A percentile compares a stretch with the other conserved stretches of the same genome.
phyloP scores from a whole-genome alignment of 768 basidiomycete species.

The Coprinopsis strossmayeri region DNA sequence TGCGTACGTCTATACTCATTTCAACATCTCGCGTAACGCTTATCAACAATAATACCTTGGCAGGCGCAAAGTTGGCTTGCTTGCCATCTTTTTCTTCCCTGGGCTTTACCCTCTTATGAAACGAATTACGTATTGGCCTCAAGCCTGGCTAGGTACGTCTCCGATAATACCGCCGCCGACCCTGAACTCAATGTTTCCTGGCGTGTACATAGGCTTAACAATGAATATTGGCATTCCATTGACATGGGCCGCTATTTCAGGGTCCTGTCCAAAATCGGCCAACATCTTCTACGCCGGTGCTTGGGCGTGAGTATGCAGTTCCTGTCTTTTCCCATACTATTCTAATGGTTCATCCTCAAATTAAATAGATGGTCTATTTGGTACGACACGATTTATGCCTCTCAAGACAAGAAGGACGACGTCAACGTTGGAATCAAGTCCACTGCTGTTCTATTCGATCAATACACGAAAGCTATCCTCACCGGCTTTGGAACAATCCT shows the following conservation, averaged over 20 bases:
- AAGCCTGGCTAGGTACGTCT: constrained; percentile 31
- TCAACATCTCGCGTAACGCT: too few species aligned
- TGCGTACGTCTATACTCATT: constrained; percentile 11
- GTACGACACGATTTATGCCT: constrained; percentile 48
- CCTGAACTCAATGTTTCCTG: not conserved
- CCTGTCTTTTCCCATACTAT: too few species aligned
- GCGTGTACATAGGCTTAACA: constrained; percentile 17
- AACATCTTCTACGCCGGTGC: not conserved
- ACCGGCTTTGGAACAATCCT: constrained; percentile 23
- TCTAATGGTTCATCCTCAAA: not conserved
- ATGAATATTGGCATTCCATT: constrained; percentile 27
- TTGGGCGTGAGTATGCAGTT: constrained; percentile 4
- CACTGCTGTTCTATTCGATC: constrained; percentile 47
- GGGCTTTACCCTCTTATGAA: constrained; percentile 34
- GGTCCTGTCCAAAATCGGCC: not conserved
- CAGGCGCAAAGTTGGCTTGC: constrained; percentile 9
- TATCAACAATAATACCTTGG: too few species aligned
- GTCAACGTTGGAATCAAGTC: constrained; percentile 45
- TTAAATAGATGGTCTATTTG: constrained; percentile 6
- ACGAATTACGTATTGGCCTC: constrained; percentile 35
- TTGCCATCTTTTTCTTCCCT: constrained; percentile 16
- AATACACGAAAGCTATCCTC: constrained; percentile 34
- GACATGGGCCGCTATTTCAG: constrained; percentile 21
- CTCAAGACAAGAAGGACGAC: constrained; percentile 53
- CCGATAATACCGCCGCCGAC: not conserved